Conservation (phyloP, 345 rosid genomes). For the Citrus hindsii region DNA sequence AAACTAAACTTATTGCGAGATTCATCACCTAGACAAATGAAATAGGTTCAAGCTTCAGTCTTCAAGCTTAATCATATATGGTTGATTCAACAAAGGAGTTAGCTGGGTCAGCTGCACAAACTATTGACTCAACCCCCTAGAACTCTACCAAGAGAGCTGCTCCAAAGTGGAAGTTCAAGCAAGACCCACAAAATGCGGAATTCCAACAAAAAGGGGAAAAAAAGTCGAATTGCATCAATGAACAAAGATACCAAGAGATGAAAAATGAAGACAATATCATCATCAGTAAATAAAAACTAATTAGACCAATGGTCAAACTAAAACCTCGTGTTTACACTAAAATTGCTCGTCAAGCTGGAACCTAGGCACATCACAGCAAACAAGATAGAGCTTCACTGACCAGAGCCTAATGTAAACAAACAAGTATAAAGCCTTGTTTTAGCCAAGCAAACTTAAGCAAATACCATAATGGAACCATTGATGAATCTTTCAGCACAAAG, state of each 20-base stretch:
- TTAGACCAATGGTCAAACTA: not conserved
- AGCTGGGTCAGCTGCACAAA: not conserved
- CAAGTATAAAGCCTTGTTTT: not conserved
- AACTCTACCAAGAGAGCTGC: not conserved
- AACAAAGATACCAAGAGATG: not conserved
- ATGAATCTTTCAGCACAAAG: not conserved
- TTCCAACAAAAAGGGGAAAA: not conserved
- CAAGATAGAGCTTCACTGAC: not conserved
- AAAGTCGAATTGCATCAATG: not conserved
- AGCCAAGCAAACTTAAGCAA: not conserved
- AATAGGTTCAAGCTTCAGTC: not conserved
- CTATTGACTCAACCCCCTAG: not conserved
- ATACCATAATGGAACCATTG: not conserved
- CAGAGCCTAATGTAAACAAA: not conserved
- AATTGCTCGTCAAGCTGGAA: not conserved
- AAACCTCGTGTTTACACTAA: too few relatives aligned
- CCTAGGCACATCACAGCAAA: not conserved
- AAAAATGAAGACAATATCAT: not conserved
- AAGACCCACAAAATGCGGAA: not conserved
- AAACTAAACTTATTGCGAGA: not conserved
- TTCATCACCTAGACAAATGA: not conserved
- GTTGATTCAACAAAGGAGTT: not conserved
- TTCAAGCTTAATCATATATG: not conserved
- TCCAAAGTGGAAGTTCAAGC: not conserved
- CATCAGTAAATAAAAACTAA: not conserved